phyloP scores from a whole-genome alignment of 345 rosid genomes.

The Excoecaria cochinchinensis region DNA sequence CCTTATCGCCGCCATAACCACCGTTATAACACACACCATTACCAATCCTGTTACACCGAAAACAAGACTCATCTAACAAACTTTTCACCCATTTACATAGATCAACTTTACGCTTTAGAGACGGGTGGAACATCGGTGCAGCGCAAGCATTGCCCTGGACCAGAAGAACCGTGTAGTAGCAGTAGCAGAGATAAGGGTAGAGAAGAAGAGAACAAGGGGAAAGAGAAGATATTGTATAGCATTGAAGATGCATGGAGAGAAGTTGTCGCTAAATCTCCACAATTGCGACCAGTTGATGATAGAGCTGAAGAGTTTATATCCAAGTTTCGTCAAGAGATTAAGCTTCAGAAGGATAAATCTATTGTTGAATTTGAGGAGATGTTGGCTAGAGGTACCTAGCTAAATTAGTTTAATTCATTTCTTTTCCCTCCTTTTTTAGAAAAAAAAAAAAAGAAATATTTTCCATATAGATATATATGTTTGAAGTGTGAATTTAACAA shows the following conservation, averaged over 20 bases:
- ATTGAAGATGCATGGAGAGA: conserved; percentile 85
- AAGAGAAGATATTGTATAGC: conserved; percentile 28
- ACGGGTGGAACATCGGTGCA: conserved; percentile 3
- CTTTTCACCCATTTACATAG: conserved; percentile 41
- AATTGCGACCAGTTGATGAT: conserved; percentile 69
- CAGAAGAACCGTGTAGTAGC: conserved; percentile 30
- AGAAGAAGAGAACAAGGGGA: conserved; percentile 15
- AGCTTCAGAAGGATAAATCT: conserved; percentile 62
- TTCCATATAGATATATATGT: background rate
- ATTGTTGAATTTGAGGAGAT: conserved; percentile 64
- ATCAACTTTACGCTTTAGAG: conserved; percentile 39
- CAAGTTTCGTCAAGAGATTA: conserved; percentile 61
- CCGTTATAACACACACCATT: conserved; percentile 11
- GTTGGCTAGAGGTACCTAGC: conserved; percentile 55
- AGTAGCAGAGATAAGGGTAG: conserved; percentile 33
- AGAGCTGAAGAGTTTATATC: conserved; percentile 82
- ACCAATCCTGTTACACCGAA: conserved; percentile 22
- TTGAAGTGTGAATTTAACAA: conserved; percentile 5
- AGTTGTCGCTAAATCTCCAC: conserved; percentile 71
- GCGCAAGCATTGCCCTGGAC: conserved; percentile 11
- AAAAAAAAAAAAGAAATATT: background rate
- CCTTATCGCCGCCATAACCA: conserved; percentile 1
- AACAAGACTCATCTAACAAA: conserved; percentile 28
- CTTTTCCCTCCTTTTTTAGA: background rate
- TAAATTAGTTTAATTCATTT: background rate